phyloP scores from a whole-genome alignment of 352 stramenopile genomes.

The Globisporangium irregulare region DNA sequence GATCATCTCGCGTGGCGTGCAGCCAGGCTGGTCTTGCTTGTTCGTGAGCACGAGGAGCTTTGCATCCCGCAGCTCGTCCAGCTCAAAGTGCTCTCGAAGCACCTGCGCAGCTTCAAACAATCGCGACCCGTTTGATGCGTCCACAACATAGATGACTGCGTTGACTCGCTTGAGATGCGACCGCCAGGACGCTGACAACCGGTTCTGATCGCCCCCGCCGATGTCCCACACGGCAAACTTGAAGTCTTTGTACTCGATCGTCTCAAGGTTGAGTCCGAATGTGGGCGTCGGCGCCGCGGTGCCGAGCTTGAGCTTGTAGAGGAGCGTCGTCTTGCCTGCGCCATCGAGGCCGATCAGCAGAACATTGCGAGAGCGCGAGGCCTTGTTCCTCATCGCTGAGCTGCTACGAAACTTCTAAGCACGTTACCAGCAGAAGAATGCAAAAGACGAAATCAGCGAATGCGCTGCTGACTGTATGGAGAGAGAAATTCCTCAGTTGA shows the following conservation, averaged over 20 bases:
- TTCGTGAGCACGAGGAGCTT: slow-evolving; percentile 54
- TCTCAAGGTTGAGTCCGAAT: slow-evolving; percentile 89
- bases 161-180: slow-evolving; percentile 57
- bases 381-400: not conserved
- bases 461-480: no score
- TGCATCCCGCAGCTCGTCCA: slow-evolving; percentile 35
- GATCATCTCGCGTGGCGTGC: slow-evolving; percentile 31
- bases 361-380: slow-evolving; percentile 17
- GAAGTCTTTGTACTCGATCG: slow-evolving; percentile 64
- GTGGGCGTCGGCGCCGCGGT: slow-evolving; percentile 68
- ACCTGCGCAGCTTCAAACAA: slow-evolving; percentile 42
- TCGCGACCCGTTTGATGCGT: slow-evolving; percentile 50
- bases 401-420: no score
- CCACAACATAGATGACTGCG: slow-evolving; percentile 84
- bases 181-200: slow-evolving; percentile 52
- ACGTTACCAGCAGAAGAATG: not conserved
- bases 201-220: slow-evolving; percentile 33
- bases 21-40: slow-evolving; percentile 43
- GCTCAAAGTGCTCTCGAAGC: slow-evolving; percentile 38
- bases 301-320: slow-evolving; percentile 88
- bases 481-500: no score
- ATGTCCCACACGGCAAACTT: slow-evolving; percentile 87
- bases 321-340: slow-evolving; percentile 96
- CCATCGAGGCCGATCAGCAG: slow-evolving; percentile 94
- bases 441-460: no score